Base-by-base conservation (phyloP, 176 grass and related monocot genomes). In the Phoenix roebelenii region DNA sequence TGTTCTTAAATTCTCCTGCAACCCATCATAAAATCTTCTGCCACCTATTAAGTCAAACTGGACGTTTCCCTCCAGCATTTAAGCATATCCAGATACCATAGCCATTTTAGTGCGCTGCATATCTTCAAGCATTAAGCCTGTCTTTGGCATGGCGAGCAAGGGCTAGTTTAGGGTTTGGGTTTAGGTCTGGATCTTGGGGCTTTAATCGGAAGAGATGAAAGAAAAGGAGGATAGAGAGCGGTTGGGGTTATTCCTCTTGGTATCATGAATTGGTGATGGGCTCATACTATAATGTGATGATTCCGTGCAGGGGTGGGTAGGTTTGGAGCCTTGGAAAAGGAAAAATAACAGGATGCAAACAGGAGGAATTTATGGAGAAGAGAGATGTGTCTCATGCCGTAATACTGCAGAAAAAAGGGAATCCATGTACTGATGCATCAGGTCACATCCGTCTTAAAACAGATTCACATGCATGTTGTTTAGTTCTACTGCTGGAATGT, bases 401-500 rank as follows among this genome's bases (percentile, higher is more conserved):
- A 60, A 32, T 32, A 32, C 10, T 26, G 26, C 23, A 60, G 58
- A 60, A 60, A 60, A 60, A 60, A 60, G 25, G 57, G 26, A 29
- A 60, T 60, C 58, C 58, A 60, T 18, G 58, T 60, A 60, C 58
- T 60, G 58, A n/a, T 60, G 26, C 26, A 60, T 60, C 24, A 60
- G 58, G 18, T 24, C 58, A n/a, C 17, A 60, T 39, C 35, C 18
- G 30, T 60, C 58, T 15, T 60, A 35, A 39, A 60, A 60, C 58
- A 60, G 24, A 29, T 26, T 60, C 58, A 39, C 58, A 60, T 60
- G 58, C 58, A 60, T 60, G 25, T 30, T 15, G 28, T 35, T 60
- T 30, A 60, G 23, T 60, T 32, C 58, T 60, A 39, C 10, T 60
- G 58, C 25, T 18, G 58, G 58, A 60, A 60, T 60, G 58, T 60